phyloP scores from a whole-genome alignment of 2,329 filamentous ascomycete species.

The Xylariaceae sp. region DNA sequence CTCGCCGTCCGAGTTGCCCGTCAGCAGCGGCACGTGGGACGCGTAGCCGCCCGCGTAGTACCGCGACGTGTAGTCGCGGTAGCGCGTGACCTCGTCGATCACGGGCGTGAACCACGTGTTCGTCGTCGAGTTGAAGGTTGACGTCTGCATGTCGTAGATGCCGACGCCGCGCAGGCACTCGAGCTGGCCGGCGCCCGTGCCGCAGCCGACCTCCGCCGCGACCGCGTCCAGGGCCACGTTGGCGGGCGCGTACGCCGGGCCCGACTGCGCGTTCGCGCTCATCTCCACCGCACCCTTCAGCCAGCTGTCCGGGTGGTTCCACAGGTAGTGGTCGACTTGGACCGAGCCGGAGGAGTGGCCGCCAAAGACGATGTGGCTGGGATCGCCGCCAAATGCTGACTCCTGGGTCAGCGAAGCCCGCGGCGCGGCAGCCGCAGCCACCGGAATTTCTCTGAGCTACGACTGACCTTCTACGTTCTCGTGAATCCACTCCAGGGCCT shows the following conservation, averaged over 20 bases:
- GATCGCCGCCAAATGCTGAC: conserved; percentile 34
- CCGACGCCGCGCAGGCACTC: conserved; percentile 29
- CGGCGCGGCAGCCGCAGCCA: not conserved
- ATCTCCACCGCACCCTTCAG: conserved; percentile 32
- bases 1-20: conserved; percentile 28
- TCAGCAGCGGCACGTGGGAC: conserved; percentile 27
- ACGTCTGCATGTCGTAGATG: conserved; percentile 22
- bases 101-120: conserved; percentile 35
- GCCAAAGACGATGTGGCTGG: conserved; percentile 36
- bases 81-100: conserved; percentile 27
- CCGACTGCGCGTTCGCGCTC: conserved; percentile 34
- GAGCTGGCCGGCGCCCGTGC: conserved; percentile 24
- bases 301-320: conserved; percentile 30
- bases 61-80: conserved; percentile 23
- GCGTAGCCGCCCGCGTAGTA: conserved; percentile 21
- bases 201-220: conserved; percentile 29
- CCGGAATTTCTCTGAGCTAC: not conserved
- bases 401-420: not conserved
- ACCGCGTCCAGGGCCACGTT: conserved; percentile 30
- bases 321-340: conserved; percentile 34
- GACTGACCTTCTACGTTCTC: conserved; percentile 26
- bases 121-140: conserved; percentile 28
- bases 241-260: conserved; percentile 29
- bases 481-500: conserved; percentile 31
- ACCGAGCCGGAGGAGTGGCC: conserved; percentile 31